A percentile compares a stretch with the other conserved stretches of the same genome.
Evolutionary conservation across 345 rosid species (phyloP).

Genomic region (Abelmoschus esculentus): DNA sequence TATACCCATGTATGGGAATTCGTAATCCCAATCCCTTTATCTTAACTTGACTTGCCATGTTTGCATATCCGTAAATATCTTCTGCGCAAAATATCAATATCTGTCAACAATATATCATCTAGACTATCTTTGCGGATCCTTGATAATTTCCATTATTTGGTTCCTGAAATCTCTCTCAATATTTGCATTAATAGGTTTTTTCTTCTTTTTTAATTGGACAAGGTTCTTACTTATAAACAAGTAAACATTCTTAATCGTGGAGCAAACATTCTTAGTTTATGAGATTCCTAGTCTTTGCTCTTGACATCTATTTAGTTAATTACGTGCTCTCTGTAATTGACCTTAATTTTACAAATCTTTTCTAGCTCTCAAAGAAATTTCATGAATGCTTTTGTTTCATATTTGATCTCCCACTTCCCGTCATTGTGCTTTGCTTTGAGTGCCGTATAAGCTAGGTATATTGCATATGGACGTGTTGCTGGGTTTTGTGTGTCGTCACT

Average conservation of each 20-base stretch:
- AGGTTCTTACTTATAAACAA: background rate
- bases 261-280: background rate
- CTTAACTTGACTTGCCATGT: background rate
- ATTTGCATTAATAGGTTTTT: background rate
- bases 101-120: background rate
- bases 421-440: background rate
- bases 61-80: background rate
- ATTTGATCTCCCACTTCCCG: background rate
- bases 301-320: background rate
- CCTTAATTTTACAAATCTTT: background rate
- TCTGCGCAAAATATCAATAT: no score
- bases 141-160: background rate
- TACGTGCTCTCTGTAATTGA: background rate
- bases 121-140: background rate
- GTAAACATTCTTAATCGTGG: background rate
- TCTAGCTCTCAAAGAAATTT: background rate
- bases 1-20: background rate
- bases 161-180: background rate
- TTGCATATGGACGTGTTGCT: background rate
- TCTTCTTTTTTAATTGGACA: background rate
- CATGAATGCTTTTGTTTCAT: background rate
- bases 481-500: constrained; percentile 1
- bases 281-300: background rate
- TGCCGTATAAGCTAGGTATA: background rate
- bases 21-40: background rate